Base-by-base conservation (phyloP, 129 eudicot species). In the Sambucus nigra region DNA sequence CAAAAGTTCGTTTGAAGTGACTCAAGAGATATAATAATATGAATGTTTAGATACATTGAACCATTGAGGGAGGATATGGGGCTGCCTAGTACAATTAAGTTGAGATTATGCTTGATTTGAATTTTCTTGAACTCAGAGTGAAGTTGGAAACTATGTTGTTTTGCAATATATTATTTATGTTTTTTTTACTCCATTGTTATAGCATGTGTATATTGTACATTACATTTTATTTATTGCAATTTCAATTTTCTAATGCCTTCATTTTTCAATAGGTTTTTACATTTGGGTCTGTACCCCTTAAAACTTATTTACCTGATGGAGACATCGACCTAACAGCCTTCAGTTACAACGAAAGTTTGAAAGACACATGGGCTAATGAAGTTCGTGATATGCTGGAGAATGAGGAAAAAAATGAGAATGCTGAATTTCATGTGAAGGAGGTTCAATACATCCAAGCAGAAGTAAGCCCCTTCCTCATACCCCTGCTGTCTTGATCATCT, bases 391-490 rank as follows among this genome's bases (percentile, higher is more conserved):
- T 77, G 76, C 81, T 91, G 26, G 77, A 81, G 73, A 74, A 69
- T 7, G 95, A 91, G 58, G 99, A 91, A 64, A 85, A 91, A 68
- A 80, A 85, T 47, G 87, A 82, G 51, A 75, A 91, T 70, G 99
- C 99, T 48, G 95, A 91, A 63, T 91, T 85, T 75, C 80, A 66
- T 64, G 99, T 91, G 46, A 91, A 86, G 74, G 99, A 91, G 66
- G 95, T 91, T 70, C 99, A 91, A 58, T 86, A 85, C 73, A 91
- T 91, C 75, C 99, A 91, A 65, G 99, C 99, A 52, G 99, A 91
- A 63, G 99, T 91, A 82, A 10, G 79, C 56, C 58, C 49, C 7
- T 26, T 40, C 21, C 8, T 21, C 18, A 56, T 18, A 15, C 24
- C 15, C 26, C 15, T 20, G 10, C 0, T 2, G 17, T 62, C 28